phyloP scores from a whole-genome alignment of 208 protist species.

The Blastocrithidia nonstop region DNA sequence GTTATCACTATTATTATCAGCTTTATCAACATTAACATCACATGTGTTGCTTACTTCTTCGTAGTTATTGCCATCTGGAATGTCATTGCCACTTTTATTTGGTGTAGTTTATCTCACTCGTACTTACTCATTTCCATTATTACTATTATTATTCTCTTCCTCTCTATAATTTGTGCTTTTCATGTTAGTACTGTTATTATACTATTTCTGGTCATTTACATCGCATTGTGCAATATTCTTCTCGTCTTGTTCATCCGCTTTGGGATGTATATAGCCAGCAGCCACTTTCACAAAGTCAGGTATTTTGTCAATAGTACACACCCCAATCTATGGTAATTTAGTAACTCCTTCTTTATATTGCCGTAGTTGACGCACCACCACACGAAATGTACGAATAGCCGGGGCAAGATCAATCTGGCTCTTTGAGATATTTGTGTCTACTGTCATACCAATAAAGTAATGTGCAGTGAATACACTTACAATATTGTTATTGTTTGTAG shows the following conservation, averaged over 20 bases:
- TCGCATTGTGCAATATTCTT: neutral
- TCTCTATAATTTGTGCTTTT: neutral
- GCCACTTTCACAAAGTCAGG: conserved; percentile 55
- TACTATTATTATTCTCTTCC: neutral
- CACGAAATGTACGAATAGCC: conserved; percentile 53
- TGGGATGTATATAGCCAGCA: conserved; percentile 30
- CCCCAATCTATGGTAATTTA: conserved; percentile 40
- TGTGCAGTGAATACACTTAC: conserved; percentile 30
- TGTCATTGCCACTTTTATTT: neutral
- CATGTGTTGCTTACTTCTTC: too few relatives aligned
- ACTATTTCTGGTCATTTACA: neutral
- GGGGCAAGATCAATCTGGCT: conserved; percentile 47
- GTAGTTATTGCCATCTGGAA: too few relatives aligned
- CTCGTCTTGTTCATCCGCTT: neutral
- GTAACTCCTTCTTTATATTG: conserved; percentile 66
- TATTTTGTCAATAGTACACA: conserved; percentile 47
- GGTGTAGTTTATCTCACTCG: neutral
- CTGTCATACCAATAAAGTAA: conserved; percentile 78
- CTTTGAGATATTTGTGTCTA: conserved; percentile 28
- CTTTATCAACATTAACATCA: too few relatives aligned
- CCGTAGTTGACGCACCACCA: conserved; percentile 38
- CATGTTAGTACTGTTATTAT: neutral
- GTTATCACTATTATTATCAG: too few relatives aligned
- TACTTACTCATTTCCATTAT: neutral
- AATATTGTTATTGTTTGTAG: neutral